Conservation (phyloP, 441 rosid species). For the Manihot esculenta region DNA sequence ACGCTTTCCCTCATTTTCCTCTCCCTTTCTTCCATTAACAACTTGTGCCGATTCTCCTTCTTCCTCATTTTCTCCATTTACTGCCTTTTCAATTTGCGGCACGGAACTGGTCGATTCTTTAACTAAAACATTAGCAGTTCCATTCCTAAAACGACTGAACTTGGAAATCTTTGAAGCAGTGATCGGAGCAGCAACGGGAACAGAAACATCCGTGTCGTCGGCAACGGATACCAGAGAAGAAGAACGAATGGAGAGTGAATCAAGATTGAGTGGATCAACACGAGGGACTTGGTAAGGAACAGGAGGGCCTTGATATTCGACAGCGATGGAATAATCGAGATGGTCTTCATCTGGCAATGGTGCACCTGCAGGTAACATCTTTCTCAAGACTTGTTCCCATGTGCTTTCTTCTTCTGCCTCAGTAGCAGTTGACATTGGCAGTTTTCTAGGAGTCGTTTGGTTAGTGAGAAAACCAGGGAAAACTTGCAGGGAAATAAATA, state of each 20-base stretch:
- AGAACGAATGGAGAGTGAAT: slow-evolving; percentile 23
- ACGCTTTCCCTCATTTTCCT: slow-evolving; percentile 23
- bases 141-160: slow-evolving; percentile 28
- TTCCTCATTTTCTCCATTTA: neutral
- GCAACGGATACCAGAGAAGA: slow-evolving; percentile 11
- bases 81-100: neutral
- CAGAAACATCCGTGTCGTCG: slow-evolving; percentile 21
- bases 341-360: slow-evolving; percentile 57
- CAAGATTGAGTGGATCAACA: slow-evolving; percentile 39
- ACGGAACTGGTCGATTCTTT: neutral
- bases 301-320: slow-evolving; percentile 54
- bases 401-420: slow-evolving; percentile 24
- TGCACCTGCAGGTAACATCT: slow-evolving; percentile 54
- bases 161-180: slow-evolving; percentile 18
- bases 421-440: neutral
- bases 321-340: slow-evolving; percentile 60
- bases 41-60: neutral
- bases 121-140: neutral
- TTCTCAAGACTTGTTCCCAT: slow-evolving; percentile 42
- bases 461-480: slow-evolving; percentile 4
- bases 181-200: slow-evolving; percentile 37
- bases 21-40: neutral
- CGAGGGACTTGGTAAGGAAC: slow-evolving; percentile 42
- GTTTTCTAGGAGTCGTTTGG: neutral
- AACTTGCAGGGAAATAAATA: neutral